Percentiles rank a stretch among this genome's conserved stretches.
Conservation (phyloP, 1,284 basidiomycete species). For the Dichomitus squalens region DNA sequence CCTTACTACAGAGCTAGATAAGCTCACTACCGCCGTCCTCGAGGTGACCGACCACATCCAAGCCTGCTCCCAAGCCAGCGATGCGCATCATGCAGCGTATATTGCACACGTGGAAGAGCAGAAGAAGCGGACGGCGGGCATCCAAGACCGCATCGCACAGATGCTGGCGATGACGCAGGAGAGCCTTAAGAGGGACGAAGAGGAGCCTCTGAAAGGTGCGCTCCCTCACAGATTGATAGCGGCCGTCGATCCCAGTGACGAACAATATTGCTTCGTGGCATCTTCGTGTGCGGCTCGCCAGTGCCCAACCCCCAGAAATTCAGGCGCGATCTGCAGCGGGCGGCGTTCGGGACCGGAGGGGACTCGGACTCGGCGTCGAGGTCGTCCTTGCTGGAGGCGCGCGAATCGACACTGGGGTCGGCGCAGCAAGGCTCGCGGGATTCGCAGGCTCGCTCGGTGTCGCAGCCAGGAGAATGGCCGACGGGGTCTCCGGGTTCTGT, state of each 20-base stretch:
- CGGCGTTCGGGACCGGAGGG: conserved; percentile 19
- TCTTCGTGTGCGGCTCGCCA: not conserved
- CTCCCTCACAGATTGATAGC: not conserved
- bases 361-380: conserved; percentile 17
- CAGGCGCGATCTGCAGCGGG: conserved; percentile 12
- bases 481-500: not conserved
- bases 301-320: conserved; percentile 11
- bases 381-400: conserved; percentile 20
- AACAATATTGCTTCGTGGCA: too few species aligned
- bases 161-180: conserved; percentile 19
- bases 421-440: not conserved
- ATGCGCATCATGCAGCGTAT: conserved; percentile 5
- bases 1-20: conserved; percentile 15
- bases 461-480: not conserved
- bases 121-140: conserved; percentile 1
- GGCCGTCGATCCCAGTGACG: not conserved
- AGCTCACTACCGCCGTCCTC: conserved; percentile 16
- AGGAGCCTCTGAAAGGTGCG: conserved; percentile 11
- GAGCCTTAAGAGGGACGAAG: conserved; percentile 6
- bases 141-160: conserved; percentile 14
- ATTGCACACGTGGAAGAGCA: conserved; percentile 5
- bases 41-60: conserved; percentile 13
- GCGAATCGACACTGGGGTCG: not conserved
- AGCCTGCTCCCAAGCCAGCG: conserved; percentile 7
- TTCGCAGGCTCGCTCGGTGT: not conserved